A percentile compares a stretch with the other conserved stretches of the same genome.
These are phyloP conservation scores for Kodamaea neixiangensis DNA, from an alignment of 805 yeast species.

Conservation along the genomic window DNA sequence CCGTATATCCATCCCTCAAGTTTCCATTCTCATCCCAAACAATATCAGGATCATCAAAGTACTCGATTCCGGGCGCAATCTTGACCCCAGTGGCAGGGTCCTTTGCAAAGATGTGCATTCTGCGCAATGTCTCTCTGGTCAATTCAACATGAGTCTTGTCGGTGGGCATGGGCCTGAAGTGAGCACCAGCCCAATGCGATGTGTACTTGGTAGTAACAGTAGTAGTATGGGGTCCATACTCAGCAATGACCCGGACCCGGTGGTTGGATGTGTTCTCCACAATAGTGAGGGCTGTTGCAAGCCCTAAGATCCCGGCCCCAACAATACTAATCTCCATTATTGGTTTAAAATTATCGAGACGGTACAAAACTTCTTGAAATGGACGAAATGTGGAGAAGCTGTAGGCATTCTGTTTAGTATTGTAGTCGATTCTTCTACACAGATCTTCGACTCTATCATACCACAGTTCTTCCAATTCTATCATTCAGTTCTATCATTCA, in stretches of 20 bases:
- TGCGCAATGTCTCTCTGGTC: slow-evolving; percentile 50
- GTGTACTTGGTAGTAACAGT: slow-evolving; percentile 46
- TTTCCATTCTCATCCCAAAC: slow-evolving; percentile 26
- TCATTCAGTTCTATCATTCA: too few relatives aligned
- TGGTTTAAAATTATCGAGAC: too few relatives aligned
- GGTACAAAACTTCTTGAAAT: background rate
- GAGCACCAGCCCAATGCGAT: slow-evolving; percentile 82
- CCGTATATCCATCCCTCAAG: slow-evolving; percentile 20
- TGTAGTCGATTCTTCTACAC: too few relatives aligned
- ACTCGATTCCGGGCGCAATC: slow-evolving; percentile 59
- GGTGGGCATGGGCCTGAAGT: slow-evolving; percentile 67
- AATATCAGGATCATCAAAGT: slow-evolving; percentile 48
- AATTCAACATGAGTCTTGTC: slow-evolving; percentile 20
- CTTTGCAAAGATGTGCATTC: slow-evolving; percentile 43
- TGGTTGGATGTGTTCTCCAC: slow-evolving; percentile 32
- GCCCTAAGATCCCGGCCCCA: slow-evolving; percentile 69
- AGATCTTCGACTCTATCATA: too few relatives aligned
- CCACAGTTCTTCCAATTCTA: too few relatives aligned
- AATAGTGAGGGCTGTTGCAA: slow-evolving; percentile 50
- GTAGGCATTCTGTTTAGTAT: too few relatives aligned
- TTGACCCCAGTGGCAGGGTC: slow-evolving; percentile 47
- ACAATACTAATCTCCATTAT: slow-evolving; percentile 45
- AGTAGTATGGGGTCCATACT: slow-evolving; percentile 44
- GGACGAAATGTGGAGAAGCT: too few relatives aligned
- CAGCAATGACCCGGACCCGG: slow-evolving; percentile 50